Evolutionary conservation across 176 grass and related monocot species (phyloP).

Genomic region (Triticum timopheevii): DNA sequence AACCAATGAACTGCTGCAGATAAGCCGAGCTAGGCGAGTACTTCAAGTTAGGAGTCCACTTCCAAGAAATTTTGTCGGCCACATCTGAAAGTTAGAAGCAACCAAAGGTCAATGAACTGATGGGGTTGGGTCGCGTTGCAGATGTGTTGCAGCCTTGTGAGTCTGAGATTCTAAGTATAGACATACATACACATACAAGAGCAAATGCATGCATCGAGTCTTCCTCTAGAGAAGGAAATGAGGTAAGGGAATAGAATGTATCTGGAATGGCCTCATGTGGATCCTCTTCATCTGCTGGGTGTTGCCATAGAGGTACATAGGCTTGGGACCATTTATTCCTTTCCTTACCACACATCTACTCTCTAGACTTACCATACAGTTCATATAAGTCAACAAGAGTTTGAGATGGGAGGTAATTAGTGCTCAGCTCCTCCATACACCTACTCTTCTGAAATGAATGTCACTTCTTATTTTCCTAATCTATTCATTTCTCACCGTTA

Average conservation of each 20-base stretch:
- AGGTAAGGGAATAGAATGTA: slow-evolving; percentile 36
- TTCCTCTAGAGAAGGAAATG: slow-evolving; percentile 46
- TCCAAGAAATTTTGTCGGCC: too few species aligned
- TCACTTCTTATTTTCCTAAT: not conserved
- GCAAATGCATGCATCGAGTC: not conserved
- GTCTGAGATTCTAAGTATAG: not conserved
- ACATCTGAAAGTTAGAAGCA: too few species aligned
- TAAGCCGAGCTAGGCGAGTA: too few species aligned
- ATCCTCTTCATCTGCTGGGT: slow-evolving; percentile 52
- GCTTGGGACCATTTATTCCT: slow-evolving; percentile 43
- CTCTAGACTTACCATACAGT: slow-evolving; percentile 23
- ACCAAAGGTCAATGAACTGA: too few species aligned
- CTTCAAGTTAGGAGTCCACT: too few species aligned
- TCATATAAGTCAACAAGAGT: slow-evolving; percentile 23
- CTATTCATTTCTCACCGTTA: not conserved
- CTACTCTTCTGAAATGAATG: slow-evolving; percentile 8
- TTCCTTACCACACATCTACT: slow-evolving; percentile 40
- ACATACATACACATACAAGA: not conserved
- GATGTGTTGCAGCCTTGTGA: not conserved
- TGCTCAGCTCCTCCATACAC: not conserved
- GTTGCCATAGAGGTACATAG: slow-evolving; percentile 50
- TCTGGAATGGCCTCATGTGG: slow-evolving; percentile 27
- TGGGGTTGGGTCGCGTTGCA: too few species aligned
- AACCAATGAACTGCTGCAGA: too few species aligned
- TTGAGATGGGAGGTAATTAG: not conserved